Conservation (phyloP, 495 filamentous ascomycete species). For the Trichoderma gamsii region DNA sequence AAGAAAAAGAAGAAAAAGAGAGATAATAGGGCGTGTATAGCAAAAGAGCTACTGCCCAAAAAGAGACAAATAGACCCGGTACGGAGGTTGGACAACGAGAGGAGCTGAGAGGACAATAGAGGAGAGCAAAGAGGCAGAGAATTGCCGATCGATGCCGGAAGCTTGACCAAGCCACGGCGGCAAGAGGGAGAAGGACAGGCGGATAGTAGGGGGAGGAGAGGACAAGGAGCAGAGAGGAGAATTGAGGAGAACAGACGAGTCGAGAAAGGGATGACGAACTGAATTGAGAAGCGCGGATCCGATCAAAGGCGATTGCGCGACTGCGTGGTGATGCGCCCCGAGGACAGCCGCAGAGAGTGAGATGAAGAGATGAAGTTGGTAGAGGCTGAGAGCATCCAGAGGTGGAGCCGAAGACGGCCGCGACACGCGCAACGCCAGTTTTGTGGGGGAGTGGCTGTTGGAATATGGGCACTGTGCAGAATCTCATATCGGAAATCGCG, state of each 20-base stretch:
- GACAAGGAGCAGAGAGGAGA: constrained; percentile 3
- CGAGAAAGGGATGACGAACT: constrained; percentile 15
- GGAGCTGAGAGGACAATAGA: neutral
- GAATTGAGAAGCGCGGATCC: constrained; percentile 9
- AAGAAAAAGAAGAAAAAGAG: neutral
- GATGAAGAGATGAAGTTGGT: constrained; percentile 4
- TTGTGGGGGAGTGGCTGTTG: neutral
- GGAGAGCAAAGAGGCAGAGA: neutral
- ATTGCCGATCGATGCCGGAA: neutral
- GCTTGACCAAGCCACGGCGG: neutral
- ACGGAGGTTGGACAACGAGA: neutral
- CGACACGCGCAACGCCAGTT: neutral
- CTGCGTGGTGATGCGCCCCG: constrained; percentile 6
- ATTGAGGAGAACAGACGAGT: neutral
- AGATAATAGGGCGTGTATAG: neutral
- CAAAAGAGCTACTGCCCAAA: constrained; percentile 3
- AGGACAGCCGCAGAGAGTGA: neutral
- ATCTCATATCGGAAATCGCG: neutral
- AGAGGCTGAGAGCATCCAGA: neutral
- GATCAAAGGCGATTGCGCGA: neutral
- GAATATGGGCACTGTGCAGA: constrained; percentile 1
- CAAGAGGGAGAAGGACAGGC: neutral
- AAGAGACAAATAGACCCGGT: neutral
- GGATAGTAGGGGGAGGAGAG: neutral
- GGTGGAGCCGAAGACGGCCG: constrained; percentile 14